Percentiles rank a stretch among this genome's conserved stretches.
phyloP scores from a whole-genome alignment of 2,329 filamentous ascomycete species.

The Aspergillus tubingensis region DNA sequence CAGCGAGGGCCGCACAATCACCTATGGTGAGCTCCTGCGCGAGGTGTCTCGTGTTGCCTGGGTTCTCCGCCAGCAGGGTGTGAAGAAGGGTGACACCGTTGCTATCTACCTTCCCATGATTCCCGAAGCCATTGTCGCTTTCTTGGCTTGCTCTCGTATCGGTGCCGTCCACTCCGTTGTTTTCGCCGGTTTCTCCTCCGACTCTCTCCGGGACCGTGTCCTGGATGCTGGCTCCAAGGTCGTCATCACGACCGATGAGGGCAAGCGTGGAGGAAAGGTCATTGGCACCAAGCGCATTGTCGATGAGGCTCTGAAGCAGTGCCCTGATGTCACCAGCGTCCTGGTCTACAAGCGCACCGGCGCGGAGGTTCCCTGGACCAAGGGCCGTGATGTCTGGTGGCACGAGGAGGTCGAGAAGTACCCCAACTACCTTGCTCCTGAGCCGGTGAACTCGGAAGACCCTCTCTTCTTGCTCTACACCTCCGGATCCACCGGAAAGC shows the following conservation, averaged over 20 bases:
- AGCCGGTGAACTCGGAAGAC: slow-evolving; percentile 88
- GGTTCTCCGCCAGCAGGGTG: slow-evolving; percentile 90
- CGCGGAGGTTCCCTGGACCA: slow-evolving; percentile 85
- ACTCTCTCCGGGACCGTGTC: slow-evolving; percentile 93
- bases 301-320: slow-evolving; percentile 95
- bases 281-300: slow-evolving; percentile 99
- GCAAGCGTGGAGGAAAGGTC: slow-evolving; percentile 94
- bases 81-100: slow-evolving; percentile 95
- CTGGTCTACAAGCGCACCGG: slow-evolving; percentile 96
- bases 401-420: slow-evolving; percentile 98
- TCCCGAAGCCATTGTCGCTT: slow-evolving; percentile 87
- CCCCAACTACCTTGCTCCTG: slow-evolving; percentile 86
- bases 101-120: slow-evolving; percentile 99
- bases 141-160: slow-evolving; percentile 88
- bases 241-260: slow-evolving; percentile 96
- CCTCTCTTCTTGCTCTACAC: slow-evolving; percentile 98
- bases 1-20: slow-evolving; percentile 81
- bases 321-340: slow-evolving; percentile 80
- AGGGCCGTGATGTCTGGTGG: slow-evolving; percentile 94
- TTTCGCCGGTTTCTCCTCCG: slow-evolving; percentile 95
- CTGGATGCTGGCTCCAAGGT: slow-evolving; percentile 88
- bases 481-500: slow-evolving; percentile 95
- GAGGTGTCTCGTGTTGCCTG: slow-evolving; percentile 87
- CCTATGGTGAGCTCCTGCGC: slow-evolving; percentile 88
- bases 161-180: slow-evolving; percentile 96